phyloP scores from a whole-genome alignment of 202 grass and related monocot species.

The Carex sylvatica region DNA sequence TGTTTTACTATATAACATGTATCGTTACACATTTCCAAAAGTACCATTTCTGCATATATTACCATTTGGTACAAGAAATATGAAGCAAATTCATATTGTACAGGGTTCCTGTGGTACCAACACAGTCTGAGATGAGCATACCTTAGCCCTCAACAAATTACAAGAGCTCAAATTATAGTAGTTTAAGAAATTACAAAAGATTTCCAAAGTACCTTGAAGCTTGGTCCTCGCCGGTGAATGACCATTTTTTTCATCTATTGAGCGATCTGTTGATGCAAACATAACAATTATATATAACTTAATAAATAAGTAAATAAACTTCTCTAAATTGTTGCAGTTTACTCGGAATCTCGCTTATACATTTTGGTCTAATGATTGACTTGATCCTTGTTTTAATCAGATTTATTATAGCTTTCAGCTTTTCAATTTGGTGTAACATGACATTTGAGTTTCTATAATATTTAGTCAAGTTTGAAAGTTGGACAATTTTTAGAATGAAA shows the following conservation, averaged over 20 bases:
- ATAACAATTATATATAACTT: background rate
- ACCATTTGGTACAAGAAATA: background rate
- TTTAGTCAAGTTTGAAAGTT: background rate
- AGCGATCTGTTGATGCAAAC: background rate
- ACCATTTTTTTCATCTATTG: background rate
- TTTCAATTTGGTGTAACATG: background rate
- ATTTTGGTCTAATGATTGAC: background rate
- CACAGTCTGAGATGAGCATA: background rate
- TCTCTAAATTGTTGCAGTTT: background rate
- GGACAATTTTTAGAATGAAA: background rate
- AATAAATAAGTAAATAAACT: background rate
- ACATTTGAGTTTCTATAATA: background rate
- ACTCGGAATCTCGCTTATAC: background rate
- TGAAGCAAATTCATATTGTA: background rate
- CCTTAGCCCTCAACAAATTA: background rate
- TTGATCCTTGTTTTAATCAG: background rate
- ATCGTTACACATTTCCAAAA: background rate
- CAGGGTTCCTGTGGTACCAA: background rate
- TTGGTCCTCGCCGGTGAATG: constrained; percentile 4
- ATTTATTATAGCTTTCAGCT: background rate
- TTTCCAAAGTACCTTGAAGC: background rate
- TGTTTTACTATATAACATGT: background rate
- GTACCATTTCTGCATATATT: background rate
- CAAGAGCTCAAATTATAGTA: background rate
- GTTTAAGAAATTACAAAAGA: background rate